A percentile compares a stretch with the other conserved stretches of the same genome.
Evolutionary conservation across 2,329 filamentous ascomycete genomes (phyloP).

Genomic region (Diplodia intermedia): DNA sequence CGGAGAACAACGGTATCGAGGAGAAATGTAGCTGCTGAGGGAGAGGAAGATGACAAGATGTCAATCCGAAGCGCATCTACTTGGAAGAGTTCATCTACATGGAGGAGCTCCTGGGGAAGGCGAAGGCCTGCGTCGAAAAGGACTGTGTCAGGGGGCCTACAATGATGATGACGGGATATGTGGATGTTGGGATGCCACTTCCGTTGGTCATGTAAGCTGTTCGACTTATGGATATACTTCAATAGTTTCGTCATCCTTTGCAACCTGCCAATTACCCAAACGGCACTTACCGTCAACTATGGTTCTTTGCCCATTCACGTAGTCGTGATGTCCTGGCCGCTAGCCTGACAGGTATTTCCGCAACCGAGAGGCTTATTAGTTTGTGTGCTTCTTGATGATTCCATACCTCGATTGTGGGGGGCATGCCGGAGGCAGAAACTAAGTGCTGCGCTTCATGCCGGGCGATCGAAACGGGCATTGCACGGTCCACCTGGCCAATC

Average conservation of each 20-base stretch:
- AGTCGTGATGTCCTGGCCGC: too few species aligned
- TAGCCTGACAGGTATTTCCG: too few species aligned
- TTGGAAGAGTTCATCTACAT: slow-evolving; percentile 22
- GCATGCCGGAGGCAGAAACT: too few species aligned
- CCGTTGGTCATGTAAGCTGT: not conserved
- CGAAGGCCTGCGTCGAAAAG: slow-evolving; percentile 4
- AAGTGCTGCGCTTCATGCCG: too few species aligned
- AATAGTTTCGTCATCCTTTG: not conserved
- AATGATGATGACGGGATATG: not conserved
- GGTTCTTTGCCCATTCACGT: not conserved
- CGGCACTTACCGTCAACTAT: not conserved
- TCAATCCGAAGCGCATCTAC: slow-evolving; percentile 22
- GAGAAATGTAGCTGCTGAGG: not conserved
- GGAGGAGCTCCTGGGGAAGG: slow-evolving; percentile 20
- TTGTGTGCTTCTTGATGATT: too few species aligned
- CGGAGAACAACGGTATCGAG: slow-evolving; percentile 13
- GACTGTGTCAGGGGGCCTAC: slow-evolving; percentile 1
- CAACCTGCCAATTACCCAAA: not conserved
- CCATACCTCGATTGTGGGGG: too few species aligned
- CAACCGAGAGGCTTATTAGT: too few species aligned
- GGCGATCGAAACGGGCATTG: too few species aligned
- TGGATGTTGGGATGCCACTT: not conserved
- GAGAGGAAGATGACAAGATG: slow-evolving; percentile 20
- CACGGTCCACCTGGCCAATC: too few species aligned
- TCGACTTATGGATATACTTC: not conserved